Evolutionary conservation across 108 stramenopile species (phyloP), one percentile per base, ranked within the genome.

Genomic region (Mayamaea pseudoterrestris): DNA sequence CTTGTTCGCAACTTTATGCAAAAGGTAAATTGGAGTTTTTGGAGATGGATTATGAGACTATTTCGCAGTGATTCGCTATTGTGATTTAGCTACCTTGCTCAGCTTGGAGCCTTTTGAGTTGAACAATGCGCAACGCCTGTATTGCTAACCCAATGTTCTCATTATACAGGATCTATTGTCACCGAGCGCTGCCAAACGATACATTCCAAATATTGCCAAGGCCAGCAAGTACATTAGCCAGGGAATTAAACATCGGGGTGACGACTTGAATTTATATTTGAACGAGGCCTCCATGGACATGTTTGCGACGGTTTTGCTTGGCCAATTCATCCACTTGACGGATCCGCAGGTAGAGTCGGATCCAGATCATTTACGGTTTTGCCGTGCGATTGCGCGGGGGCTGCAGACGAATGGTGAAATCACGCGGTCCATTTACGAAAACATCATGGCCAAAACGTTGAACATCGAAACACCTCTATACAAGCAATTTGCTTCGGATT

Each of bases 221-320:
- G 64, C 64, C 17, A 52, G 58, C n/a, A 13, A 35, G 49, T 37
- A 36, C 8, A 58, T 58, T 7, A 52, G 50, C 17, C 25, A 23
- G 29, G 64, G 58, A 16, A 58, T 58, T 6, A 57, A 57, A 16
- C 22, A 34, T 24, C 37, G 14, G 20, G 9, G 34, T 20, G 52
- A 35, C 18, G 31, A 65, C 43, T 35, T 65, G 52, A 65, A 65
- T 24, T 35, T 24, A 41, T 65, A 54, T 35, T 14, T 44, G 29
- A 65, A 65, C 54, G 35, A 37, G 11, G 34, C 41, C 18, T 18
- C 34, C 12, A 60, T 65, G 37, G 64, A 65, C 44, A 21, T 65
- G 43, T 65, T 65, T 53, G 37, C 29, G n/a, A 36, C 35, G 1
- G 23, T 65, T 44, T 53, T 65, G 58, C 53, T 65, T 45, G 64